Evolutionary conservation across 2,329 filamentous ascomycete genomes (phyloP), one percentile per base, ranked within the genome.

Genomic region (Diplodia intermedia): DNA sequence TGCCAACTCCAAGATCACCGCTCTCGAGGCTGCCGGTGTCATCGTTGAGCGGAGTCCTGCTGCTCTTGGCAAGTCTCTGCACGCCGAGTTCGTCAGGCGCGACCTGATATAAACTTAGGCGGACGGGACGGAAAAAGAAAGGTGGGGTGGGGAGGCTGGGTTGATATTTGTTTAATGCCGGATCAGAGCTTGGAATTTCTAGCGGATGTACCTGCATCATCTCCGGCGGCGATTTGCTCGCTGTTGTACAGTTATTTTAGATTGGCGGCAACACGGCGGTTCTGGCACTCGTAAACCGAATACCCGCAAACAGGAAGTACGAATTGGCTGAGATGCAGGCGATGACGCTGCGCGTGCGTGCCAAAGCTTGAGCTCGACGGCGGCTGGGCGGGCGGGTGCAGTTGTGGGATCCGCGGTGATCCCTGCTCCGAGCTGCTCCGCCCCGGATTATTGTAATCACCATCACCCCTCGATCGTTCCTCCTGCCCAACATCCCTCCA

Each of bases 1-100:
- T 80, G 95, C 95, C 72, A 93, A 98, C 84, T 96, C 93, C 79
- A 99, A 99, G 91, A 99, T 99, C 83, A 86, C 90, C 76, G 95
- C 95, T 70, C 90, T 99, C 70, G 91, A 98, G 86, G 87, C 88
- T 72, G 95, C 95, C 71, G 95, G 95, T 80, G 95, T 98, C 76
- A 88, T 97, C 76, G 95, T 99, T 73, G 94, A 98, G 89, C 90
- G 93, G 82, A 97, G 92, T 77, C 94, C 95, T 72, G 95, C 95
- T 73, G 83, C 89, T 74, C 88, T 99, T 75, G 95, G 95, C 80
- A 97, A 97, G 88, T 91, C 93, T 70, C 86, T 99, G 77, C 92
- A 96, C 79, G 90, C 92, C 72, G 92, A 98, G 86, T 99, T 99
- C 80, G 93, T 98, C 80, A 93, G 93, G 86, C 89, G 92, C 73